These are phyloP conservation scores for Malus hybrid DNA, from an alignment of 331 rosid genomes.

Conservation along the genomic window DNA sequence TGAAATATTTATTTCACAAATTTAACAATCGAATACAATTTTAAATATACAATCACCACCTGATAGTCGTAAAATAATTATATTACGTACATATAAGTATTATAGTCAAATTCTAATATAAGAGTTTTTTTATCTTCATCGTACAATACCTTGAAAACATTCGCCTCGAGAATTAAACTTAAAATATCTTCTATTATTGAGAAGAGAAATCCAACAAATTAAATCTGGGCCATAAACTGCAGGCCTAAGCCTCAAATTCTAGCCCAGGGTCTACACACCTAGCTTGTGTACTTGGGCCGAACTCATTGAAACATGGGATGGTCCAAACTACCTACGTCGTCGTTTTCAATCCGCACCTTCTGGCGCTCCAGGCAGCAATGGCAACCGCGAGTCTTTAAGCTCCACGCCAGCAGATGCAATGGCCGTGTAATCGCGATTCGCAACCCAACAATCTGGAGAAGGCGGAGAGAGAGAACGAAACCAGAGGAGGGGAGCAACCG, in stretches of 20 bases:
- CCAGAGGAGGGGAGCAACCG: background rate
- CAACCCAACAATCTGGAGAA: conserved; percentile 1
- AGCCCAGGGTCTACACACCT: background rate
- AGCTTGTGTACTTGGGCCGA: background rate
- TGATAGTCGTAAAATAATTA: no score
- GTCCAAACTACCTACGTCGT: no score
- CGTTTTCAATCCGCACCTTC: background rate
- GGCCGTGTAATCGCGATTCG: background rate
- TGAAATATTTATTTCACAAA: no score
- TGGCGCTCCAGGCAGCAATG: background rate
- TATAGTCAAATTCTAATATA: no score
- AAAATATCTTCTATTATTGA: no score
- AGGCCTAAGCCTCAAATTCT: background rate
- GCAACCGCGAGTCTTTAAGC: background rate
- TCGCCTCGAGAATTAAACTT: no score
- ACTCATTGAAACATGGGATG: background rate
- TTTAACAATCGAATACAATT: no score
- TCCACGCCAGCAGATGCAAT: background rate
- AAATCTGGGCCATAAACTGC: background rate
- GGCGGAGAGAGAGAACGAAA: background rate
- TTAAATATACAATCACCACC: no score
- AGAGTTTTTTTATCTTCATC: no score
- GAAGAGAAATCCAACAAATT: no score
- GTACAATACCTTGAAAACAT: no score
- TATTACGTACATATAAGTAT: no score